Evolutionary conservation across 1,284 basidiomycete genomes (phyloP).

Genomic region (Cronartium ribicola): DNA sequence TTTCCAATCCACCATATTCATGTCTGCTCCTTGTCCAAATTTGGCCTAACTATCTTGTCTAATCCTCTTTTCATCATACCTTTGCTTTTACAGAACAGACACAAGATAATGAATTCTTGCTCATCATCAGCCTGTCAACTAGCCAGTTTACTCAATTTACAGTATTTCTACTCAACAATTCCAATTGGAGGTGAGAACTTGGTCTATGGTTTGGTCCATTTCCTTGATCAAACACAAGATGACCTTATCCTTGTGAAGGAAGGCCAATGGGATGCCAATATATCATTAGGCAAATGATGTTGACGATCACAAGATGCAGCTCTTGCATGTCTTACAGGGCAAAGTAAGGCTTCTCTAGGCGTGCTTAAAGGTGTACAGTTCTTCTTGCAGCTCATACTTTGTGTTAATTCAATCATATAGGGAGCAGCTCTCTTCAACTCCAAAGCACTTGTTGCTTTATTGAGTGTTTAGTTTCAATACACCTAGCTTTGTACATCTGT

Average conservation of each 20-base stretch:
- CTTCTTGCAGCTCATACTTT: too few species aligned
- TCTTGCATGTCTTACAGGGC: slow-evolving; percentile 90
- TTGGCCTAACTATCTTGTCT: too few species aligned
- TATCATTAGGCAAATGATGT: slow-evolving; percentile 95
- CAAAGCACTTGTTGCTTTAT: slow-evolving; percentile 86
- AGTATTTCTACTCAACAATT: too few species aligned
- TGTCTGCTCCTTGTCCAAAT: too few species aligned
- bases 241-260: slow-evolving; percentile 90
- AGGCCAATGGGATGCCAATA: slow-evolving; percentile 87
- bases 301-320: slow-evolving; percentile 92
- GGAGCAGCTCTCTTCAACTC: slow-evolving; percentile 96
- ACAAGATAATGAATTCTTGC: too few species aligned
- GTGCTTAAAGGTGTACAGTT: neutral
- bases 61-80: too few species aligned
- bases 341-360: slow-evolving; percentile 60
- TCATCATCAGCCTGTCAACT: too few species aligned
- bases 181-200: slow-evolving; percentile 16
- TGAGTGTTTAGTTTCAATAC: slow-evolving; percentile 66
- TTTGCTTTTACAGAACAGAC: too few species aligned
- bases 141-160: too few species aligned
- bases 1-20: too few species aligned
- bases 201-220: slow-evolving; percentile 65
- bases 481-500: slow-evolving; percentile 84
- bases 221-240: slow-evolving; percentile 59
- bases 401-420: slow-evolving; percentile 49